Evolutionary conservation across 1,139 yeast genomes (phyloP).

Genomic region (Tardiomyces blankii): DNA sequence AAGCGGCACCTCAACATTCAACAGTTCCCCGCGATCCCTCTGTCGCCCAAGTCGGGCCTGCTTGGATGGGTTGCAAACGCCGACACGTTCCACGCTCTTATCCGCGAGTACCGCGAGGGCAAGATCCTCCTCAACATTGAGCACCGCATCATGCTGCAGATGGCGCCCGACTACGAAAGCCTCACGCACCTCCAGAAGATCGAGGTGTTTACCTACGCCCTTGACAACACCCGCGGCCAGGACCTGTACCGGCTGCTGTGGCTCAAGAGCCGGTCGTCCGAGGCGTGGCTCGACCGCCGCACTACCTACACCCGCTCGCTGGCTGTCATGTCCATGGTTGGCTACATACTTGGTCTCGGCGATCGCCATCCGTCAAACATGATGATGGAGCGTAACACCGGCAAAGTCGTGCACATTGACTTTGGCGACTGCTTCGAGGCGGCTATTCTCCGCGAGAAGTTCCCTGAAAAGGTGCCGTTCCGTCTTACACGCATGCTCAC

Average conservation of each 20-base stretch:
- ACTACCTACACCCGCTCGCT: slow-evolving; percentile 91
- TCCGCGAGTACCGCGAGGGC: slow-evolving; percentile 86
- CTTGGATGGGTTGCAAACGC: slow-evolving; percentile 97
- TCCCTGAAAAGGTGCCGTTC: slow-evolving; percentile 97
- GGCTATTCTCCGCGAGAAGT: slow-evolving; percentile 89
- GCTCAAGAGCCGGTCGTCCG: slow-evolving; percentile 92
- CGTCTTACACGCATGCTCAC: slow-evolving; percentile 93
- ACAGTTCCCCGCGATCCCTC: slow-evolving; percentile 83
- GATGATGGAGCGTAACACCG: slow-evolving; percentile 89
- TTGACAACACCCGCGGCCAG: slow-evolving; percentile 93
- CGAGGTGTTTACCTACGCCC: slow-evolving; percentile 91
- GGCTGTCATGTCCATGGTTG: slow-evolving; percentile 99
- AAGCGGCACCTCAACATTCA: slow-evolving; percentile 92
- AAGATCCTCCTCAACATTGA: slow-evolving; percentile 85
- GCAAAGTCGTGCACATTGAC: slow-evolving; percentile 93
- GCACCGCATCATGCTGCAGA: slow-evolving; percentile 90
- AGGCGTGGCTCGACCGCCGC: slow-evolving; percentile 95
- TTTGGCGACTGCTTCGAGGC: slow-evolving; percentile 99
- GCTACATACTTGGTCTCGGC: slow-evolving; percentile 90
- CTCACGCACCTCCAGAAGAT: slow-evolving; percentile 83
- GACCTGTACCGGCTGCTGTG: slow-evolving; percentile 92
- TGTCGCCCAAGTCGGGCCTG: slow-evolving; percentile 94
- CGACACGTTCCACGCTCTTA: slow-evolving; percentile 90
- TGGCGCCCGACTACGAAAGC: slow-evolving; percentile 96
- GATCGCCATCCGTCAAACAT: slow-evolving; percentile 97